Percentiles rank a stretch among this genome's conserved stretches.
These are phyloP conservation scores for Fusarium sp. DNA, from an alignment of 2,329 filamentous ascomycete genomes.

Conservation along the genomic window DNA sequence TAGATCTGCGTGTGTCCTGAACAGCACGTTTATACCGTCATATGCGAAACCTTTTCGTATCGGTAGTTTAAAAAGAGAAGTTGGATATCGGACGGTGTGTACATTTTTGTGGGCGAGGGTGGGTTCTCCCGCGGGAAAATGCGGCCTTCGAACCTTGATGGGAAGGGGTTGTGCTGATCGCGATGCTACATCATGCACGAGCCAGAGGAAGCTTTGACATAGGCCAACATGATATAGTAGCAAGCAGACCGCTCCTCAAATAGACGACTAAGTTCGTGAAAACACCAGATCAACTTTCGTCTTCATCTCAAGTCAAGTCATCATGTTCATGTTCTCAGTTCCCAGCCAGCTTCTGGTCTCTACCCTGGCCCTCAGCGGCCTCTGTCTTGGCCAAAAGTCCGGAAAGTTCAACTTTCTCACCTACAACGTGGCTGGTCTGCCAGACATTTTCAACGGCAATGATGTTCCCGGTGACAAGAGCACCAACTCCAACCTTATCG, in stretches of 20 bases:
- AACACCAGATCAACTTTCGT: neutral
- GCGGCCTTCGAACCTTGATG: constrained; percentile 11
- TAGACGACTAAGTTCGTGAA: neutral
- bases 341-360: constrained; percentile 15
- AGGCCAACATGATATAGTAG: neutral
- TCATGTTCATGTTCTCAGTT: constrained; percentile 9
- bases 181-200: constrained; percentile 9
- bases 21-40: neutral
- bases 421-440: constrained; percentile 71
- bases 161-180: constrained; percentile 22
- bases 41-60: neutral
- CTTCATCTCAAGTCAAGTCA: neutral
- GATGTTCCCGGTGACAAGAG: constrained; percentile 69
- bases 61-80: constrained; percentile 2
- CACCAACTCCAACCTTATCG: constrained; percentile 67
- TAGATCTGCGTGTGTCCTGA: neutral
- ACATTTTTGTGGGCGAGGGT: neutral
- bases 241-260: neutral
- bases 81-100: constrained; percentile 7
- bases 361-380: constrained; percentile 13
- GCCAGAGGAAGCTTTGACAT: neutral
- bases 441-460: constrained; percentile 66
- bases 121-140: neutral
- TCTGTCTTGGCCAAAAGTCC: constrained; percentile 11
- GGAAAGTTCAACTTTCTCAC: constrained; percentile 63